phyloP scores from a whole-genome alignment of 306 rosid genomes.

The Macrotyloma uniflorum region DNA sequence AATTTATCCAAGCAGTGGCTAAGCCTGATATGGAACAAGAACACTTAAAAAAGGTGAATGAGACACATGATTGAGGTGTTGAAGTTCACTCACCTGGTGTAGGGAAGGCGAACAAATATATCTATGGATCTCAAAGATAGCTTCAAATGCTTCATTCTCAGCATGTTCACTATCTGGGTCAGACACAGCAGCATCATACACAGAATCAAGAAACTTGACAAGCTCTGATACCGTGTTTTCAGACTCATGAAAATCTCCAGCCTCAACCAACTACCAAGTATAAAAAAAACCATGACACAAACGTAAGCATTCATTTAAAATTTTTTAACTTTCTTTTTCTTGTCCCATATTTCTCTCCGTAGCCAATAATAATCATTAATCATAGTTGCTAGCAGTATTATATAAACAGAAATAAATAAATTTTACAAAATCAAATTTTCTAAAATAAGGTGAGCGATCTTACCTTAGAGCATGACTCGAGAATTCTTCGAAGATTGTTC shows the following conservation, averaged over 20 bases:
- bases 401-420: background rate
- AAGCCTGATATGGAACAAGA: background rate
- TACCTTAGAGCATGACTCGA: conserved; percentile 63
- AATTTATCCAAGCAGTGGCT: background rate
- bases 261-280: conserved; percentile 52
- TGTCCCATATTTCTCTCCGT: background rate
- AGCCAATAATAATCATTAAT: background rate
- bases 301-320: background rate
- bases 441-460: background rate
- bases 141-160: conserved; percentile 49
- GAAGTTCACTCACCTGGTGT: conserved; percentile 58
- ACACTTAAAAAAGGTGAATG: background rate
- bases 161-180: conserved; percentile 53
- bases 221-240: conserved; percentile 55
- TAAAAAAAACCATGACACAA: background rate
- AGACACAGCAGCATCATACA: conserved; percentile 53
- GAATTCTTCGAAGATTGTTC: conserved; percentile 53
- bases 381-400: background rate
- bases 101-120: conserved; percentile 61
- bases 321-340: background rate
- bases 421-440: conserved; percentile 5
- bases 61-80: background rate
- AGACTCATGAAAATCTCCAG: conserved; percentile 46
- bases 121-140: conserved; percentile 55
- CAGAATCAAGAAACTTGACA: conserved; percentile 56